These are phyloP conservation scores for Xylaria castorea DNA, from an alignment of 495 filamentous ascomycete species.

Conservation along the genomic window DNA sequence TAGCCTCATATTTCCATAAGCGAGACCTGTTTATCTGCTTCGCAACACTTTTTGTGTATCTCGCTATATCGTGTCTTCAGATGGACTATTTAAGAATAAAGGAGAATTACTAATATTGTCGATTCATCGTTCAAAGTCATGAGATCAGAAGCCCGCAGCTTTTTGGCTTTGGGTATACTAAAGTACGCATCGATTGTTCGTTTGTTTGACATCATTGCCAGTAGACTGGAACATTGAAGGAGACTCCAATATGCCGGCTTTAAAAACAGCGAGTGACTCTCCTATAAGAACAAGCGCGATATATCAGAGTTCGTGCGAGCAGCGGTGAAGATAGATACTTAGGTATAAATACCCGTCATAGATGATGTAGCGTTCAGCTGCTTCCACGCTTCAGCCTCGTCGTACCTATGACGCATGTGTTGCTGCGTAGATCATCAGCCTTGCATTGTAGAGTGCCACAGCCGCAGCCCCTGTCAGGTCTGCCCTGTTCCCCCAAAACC, in stretches of 20 bases:
- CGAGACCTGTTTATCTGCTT: not conserved
- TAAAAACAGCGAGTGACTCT: not conserved
- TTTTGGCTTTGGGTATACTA: slow-evolving; percentile 46
- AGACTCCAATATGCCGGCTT: not conserved
- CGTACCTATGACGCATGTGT: slow-evolving; percentile 27
- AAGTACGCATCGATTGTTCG: slow-evolving; percentile 62
- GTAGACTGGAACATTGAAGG: not conserved
- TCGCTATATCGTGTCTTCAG: not conserved
- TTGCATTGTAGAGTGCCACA: slow-evolving; percentile 21
- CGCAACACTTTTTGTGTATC: not conserved
- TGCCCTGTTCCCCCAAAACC: not conserved
- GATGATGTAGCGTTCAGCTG: not conserved
- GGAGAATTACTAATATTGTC: not conserved
- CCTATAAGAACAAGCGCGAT: not conserved
- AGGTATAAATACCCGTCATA: not conserved
- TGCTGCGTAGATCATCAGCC: slow-evolving; percentile 20
- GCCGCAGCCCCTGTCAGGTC: not conserved
- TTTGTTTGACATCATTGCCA: slow-evolving; percentile 45
- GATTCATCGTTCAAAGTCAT: slow-evolving; percentile 16
- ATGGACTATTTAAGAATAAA: not conserved
- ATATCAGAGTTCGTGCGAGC: too few species aligned
- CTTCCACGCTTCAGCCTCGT: slow-evolving; percentile 26
- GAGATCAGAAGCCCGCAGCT: slow-evolving; percentile 32
- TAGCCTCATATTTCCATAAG: not conserved
- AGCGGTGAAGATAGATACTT: not conserved